Percentiles rank a stretch among this genome's conserved stretches.
phyloP scores from a whole-genome alignment of 116 monocot species.

The Thalassia testudinum region DNA sequence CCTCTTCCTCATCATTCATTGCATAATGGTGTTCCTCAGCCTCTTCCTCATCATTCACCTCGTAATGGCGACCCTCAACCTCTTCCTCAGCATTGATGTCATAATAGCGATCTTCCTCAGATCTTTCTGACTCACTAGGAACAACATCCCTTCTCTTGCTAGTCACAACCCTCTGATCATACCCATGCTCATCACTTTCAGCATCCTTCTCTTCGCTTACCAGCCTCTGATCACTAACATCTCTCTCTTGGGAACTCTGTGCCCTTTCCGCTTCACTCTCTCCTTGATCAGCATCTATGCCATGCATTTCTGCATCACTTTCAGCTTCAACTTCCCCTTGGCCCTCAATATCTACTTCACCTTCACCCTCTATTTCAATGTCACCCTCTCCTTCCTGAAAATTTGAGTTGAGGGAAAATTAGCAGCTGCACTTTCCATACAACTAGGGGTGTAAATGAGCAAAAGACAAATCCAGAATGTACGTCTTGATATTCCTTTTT shows the following conservation, averaged over 20 bases:
- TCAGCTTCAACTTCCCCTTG: slow-evolving; percentile 70
- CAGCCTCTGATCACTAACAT: slow-evolving; percentile 18
- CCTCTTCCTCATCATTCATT: slow-evolving; percentile 46
- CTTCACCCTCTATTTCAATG: slow-evolving; percentile 26
- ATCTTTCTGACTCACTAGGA: slow-evolving; percentile 75
- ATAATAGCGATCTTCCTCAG: slow-evolving; percentile 48
- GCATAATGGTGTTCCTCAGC: slow-evolving; percentile 46
- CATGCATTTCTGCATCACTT: slow-evolving; percentile 57
- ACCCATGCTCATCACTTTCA: slow-evolving; percentile 76
- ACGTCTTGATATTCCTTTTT: no score
- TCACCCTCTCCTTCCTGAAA: slow-evolving; percentile 2
- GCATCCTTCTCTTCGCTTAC: slow-evolving; percentile 55
- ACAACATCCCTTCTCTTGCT: slow-evolving; percentile 66
- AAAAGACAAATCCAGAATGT: no score
- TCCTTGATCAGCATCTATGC: slow-evolving; percentile 33
- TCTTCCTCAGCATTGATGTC: slow-evolving; percentile 48
- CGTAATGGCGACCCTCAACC: no score
- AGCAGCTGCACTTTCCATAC: no score
- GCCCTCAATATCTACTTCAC: slow-evolving; percentile 40
- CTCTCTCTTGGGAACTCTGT: slow-evolving; percentile 4
- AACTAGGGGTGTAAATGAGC: no score
- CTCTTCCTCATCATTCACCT: no score
- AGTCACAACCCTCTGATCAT: slow-evolving; percentile 59
- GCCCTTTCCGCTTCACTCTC: slow-evolving; percentile 81
- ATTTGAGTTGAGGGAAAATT: background rate